These are phyloP conservation scores for Cladosporium sp. DNA, from an alignment of 2,329 filamentous ascomycete genomes.

Conservation along the genomic window DNA sequence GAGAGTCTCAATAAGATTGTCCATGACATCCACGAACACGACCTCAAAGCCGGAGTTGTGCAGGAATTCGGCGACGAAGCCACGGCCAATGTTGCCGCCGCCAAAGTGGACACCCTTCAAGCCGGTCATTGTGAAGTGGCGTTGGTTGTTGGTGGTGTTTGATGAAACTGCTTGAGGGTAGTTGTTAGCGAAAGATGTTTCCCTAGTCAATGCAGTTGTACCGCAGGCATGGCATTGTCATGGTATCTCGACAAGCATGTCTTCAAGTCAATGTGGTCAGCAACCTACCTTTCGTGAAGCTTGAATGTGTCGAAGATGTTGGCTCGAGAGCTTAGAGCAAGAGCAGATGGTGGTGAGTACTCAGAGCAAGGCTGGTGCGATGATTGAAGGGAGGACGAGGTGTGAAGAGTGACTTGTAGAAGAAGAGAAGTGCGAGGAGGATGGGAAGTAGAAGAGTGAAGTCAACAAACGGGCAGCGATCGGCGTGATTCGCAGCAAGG, in stretches of 20 bases:
- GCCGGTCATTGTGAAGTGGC: constrained; percentile 26
- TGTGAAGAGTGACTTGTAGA: neutral
- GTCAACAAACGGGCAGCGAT: neutral
- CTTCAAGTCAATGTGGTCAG: neutral
- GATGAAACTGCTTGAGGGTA: neutral
- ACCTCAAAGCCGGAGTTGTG: constrained; percentile 95
- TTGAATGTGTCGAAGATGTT: neutral
- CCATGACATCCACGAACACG: constrained; percentile 92
- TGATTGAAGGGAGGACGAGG: neutral
- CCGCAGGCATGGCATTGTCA: neutral
- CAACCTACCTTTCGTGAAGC: neutral
- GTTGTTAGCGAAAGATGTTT: neutral
- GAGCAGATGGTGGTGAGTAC: neutral
- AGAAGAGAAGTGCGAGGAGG: neutral
- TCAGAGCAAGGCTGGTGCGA: neutral
- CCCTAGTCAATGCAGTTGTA: neutral
- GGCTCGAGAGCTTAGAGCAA: neutral
- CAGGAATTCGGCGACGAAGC: constrained; percentile 86
- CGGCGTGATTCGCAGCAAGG: neutral
- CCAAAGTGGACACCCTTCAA: constrained; percentile 53
- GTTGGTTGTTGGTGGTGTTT: constrained; percentile 6
- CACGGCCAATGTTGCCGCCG: constrained; percentile 52
- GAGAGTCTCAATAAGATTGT: constrained; percentile 72
- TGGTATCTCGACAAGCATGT: neutral
- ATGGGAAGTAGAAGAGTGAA: neutral